Evolutionary conservation across 306 rosid genomes (phyloP).

Genomic region (Corylus heterophylla): DNA sequence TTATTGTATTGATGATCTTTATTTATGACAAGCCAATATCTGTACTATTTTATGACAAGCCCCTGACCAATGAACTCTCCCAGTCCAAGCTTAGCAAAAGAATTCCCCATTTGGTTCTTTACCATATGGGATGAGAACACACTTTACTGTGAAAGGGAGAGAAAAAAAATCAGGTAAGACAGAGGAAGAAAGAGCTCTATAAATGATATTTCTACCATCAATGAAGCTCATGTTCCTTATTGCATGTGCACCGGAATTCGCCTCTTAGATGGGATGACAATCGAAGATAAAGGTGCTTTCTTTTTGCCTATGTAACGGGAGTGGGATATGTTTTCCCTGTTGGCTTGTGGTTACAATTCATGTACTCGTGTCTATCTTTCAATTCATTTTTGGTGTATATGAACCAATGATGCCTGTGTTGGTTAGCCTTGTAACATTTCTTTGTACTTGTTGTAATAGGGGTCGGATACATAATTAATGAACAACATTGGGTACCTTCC

Average conservation of each 20-base stretch:
- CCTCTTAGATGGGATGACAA: not conserved
- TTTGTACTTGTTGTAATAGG: not conserved
- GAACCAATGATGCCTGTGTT: not conserved
- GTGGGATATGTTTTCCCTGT: not conserved
- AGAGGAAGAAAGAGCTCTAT: not conserved
- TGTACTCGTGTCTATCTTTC: not conserved
- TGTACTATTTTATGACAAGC: slow-evolving; percentile 22
- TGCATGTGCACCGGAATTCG: not conserved
- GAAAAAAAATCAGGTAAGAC: not conserved
- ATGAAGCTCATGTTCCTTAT: not conserved
- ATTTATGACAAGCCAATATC: slow-evolving; percentile 34
- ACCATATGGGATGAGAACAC: not conserved
- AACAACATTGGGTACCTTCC: too few species aligned
- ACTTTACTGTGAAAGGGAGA: not conserved
- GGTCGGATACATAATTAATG: not conserved
- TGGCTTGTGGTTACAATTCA: slow-evolving; percentile 5
- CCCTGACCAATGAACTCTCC: not conserved
- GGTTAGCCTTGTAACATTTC: not conserved
- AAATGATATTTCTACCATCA: not conserved
- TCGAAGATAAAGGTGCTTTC: not conserved
- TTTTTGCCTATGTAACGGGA: not conserved
- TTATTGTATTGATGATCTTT: slow-evolving; percentile 41
- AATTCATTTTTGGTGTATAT: not conserved
- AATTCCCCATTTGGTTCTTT: not conserved
- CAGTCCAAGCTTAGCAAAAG: slow-evolving; percentile 4